Conservation (phyloP, 768 basidiomycete genomes). For the Phanerodontia chrysosporium region DNA sequence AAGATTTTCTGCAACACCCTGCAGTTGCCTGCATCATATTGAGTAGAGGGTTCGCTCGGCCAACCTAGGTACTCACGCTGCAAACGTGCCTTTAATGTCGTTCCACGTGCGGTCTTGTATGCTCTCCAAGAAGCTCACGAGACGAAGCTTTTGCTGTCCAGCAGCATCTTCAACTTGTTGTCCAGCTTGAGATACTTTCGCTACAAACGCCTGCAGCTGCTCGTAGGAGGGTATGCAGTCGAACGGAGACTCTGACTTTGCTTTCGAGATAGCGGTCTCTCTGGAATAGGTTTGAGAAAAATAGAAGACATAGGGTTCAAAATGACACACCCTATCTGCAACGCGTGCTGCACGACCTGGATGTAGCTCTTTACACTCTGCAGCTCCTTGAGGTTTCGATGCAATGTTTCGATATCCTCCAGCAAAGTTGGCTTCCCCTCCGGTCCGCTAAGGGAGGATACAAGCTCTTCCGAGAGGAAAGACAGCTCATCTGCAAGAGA, state of each 20-base stretch:
- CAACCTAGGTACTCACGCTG: conserved; percentile 48
- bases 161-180: conserved; percentile 40
- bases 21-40: conserved; percentile 47
- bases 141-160: conserved; percentile 47
- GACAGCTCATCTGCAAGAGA: conserved; percentile 74
- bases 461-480: conserved; percentile 59
- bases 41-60: background rate
- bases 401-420: conserved; percentile 78
- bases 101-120: conserved; percentile 73
- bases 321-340: conserved; percentile 62
- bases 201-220: conserved; percentile 57
- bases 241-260: conserved; percentile 34
- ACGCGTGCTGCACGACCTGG: conserved; percentile 62
- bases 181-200: conserved; percentile 42
- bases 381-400: conserved; percentile 72
- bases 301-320: background rate
- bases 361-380: conserved; percentile 75
- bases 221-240: conserved; percentile 53
- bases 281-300: conserved; percentile 30
- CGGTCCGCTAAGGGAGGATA: conserved; percentile 48
- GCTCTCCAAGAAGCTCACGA: conserved; percentile 57
- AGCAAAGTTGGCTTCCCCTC: conserved; percentile 60
- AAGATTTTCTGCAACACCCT: conserved; percentile 63
- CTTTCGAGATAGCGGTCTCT: conserved; percentile 54
- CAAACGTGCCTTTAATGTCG: conserved; percentile 64